phyloP scores from a whole-genome alignment of 2,329 filamentous ascomycete genomes.

The Aaosphaeria arxii region DNA sequence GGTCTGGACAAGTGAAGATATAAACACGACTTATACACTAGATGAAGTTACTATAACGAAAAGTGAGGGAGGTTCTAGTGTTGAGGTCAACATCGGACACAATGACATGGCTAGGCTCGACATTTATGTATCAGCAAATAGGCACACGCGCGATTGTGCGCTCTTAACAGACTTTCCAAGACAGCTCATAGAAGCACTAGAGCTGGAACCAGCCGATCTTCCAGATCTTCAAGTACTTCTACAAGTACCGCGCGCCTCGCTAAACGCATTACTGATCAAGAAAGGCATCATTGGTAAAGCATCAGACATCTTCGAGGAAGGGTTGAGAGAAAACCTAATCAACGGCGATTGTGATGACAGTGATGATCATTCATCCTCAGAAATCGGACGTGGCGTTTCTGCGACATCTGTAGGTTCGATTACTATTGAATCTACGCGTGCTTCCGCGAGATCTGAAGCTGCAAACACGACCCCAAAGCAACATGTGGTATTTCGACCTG shows the following conservation, averaged over 20 bases:
- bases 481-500: not conserved
- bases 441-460: not conserved
- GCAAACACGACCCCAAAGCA: not conserved
- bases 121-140: constrained; percentile 3
- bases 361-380: not conserved
- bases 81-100: not conserved
- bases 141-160: constrained; percentile 2
- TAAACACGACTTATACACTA: not conserved
- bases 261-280: not conserved
- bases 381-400: too few relatives aligned
- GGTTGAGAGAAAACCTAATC: rapidly evolving
- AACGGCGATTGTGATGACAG: not conserved
- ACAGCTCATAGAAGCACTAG: constrained; percentile 3
- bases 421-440: not conserved
- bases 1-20: not conserved
- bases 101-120: not conserved
- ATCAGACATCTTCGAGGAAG: not conserved
- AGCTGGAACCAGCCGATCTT: not conserved
- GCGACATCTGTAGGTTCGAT: too few relatives aligned
- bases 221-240: not conserved
- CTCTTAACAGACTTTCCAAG: constrained; percentile 7
- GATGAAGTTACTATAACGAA: not conserved
- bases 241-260: not conserved
- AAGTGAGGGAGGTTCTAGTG: not conserved
- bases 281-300: not conserved